Conservation (phyloP, 1,284 basidiomycete species). For the Porogramme epimiltina region DNA sequence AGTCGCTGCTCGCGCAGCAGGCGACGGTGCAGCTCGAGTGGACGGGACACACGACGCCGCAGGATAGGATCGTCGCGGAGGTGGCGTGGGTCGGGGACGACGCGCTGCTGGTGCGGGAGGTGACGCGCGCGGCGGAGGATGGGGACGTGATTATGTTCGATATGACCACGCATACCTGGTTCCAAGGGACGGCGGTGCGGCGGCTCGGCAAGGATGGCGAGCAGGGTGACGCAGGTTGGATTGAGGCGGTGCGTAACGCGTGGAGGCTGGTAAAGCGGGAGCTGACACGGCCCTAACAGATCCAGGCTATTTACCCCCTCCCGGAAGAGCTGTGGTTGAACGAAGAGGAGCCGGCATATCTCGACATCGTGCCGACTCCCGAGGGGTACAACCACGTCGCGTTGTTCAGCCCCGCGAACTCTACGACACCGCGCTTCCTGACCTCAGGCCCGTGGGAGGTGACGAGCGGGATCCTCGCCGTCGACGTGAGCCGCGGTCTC, state of each 20-base stretch:
- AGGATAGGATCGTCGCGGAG: constrained; percentile 79
- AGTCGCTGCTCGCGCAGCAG: constrained; percentile 38
- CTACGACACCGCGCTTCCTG: constrained; percentile 74
- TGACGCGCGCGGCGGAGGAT: constrained; percentile 79
- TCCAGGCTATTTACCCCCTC: constrained; percentile 63
- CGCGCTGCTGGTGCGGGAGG: constrained; percentile 84
- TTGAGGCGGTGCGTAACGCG: constrained; percentile 62
- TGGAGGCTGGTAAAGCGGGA: not conserved
- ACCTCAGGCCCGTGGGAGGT: constrained; percentile 93
- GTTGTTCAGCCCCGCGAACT: constrained; percentile 77
- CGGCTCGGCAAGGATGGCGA: constrained; percentile 80
- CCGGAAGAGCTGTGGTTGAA: constrained; percentile 42
- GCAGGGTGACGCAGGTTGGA: constrained; percentile 91
- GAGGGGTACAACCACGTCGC: constrained; percentile 91
- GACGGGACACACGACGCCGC: constrained; percentile 54
- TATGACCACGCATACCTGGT: constrained; percentile 37
- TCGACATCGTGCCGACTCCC: constrained; percentile 82
- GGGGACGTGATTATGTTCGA: constrained; percentile 83
- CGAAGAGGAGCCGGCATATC: constrained; percentile 62
- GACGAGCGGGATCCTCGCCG: constrained; percentile 67
- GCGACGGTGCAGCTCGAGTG: constrained; percentile 67
- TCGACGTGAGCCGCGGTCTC: constrained; percentile 67
- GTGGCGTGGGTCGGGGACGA: constrained; percentile 84
- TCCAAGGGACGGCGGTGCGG: constrained; percentile 64
- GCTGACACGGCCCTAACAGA: constrained; percentile 36